Evolutionary conservation across 352 stramenopile species (phyloP), one percentile per base, ranked within the genome.

Genomic region (Pythium plurisporium): DNA sequence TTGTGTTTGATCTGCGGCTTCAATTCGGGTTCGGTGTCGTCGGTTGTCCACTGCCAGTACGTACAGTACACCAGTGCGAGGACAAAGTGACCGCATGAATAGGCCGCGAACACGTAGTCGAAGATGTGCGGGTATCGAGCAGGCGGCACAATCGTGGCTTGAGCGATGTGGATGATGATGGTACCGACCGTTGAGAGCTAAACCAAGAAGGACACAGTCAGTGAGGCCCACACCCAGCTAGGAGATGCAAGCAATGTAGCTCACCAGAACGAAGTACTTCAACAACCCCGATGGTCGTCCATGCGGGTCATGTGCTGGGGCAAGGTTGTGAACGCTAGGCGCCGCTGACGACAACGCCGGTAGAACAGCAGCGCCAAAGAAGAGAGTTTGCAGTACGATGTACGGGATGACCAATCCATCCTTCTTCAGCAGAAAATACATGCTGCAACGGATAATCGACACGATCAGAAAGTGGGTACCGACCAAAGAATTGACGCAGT

Each of bases 351-450:
- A 62, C 3, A 70, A 20, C 1, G 54, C 48, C 5, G 61, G 61
- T 31, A 8, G 23, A 10, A 93, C 73, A 8, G 65, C 79, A 4
- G 89, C 52, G 38, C 42, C 44, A 20, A 74, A 67, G 49, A 80
- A 90, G 15, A 79, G 26, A 6, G 76, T 44, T 47, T 88, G 69
- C 10, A 90, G 54, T 1, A 87, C 79, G 8, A 86, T 48, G 59
- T 95, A 95, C 26, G 79, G 81, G 48, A 95, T 43, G 6, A 80
- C 34, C 6, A 91, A 67, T 4, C 78, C 79, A 55, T 95, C 85
- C 55, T 95, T 95, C 57, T 85, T 75, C 8, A 95, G 69, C 9
- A 95, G 51, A 44, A 93, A 95, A 60, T 76, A 93, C 81, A 95
- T 95, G 55, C 85, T 95, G 44, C 36, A 41, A 36, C 5, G 11